phyloP scores from a whole-genome alignment of 495 filamentous ascomycete genomes.

The Hypoxylon rickii region DNA sequence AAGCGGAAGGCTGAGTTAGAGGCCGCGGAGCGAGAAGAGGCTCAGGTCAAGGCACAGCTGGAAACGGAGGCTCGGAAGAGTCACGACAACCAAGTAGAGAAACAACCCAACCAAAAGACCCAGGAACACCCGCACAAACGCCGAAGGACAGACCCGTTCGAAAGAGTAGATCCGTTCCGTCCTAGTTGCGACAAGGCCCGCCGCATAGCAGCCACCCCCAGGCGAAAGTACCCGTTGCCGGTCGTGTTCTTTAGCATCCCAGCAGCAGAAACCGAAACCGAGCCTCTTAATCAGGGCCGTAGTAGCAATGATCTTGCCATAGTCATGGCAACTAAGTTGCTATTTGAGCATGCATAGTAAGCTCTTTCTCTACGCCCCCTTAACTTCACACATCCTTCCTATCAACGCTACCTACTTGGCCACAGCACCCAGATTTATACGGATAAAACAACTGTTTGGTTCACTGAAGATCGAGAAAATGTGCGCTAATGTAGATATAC shows the following conservation, averaged over 20 bases:
- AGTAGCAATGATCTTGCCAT: constrained; percentile 9
- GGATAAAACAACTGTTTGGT: no score
- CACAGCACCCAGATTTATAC: no score
- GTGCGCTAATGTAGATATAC: no score
- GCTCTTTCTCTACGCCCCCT: neutral
- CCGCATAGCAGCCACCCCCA: neutral
- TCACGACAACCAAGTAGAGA: neutral
- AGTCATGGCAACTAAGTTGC: constrained; percentile 10
- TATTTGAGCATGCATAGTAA: constrained; percentile 20
- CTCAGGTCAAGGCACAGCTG: neutral
- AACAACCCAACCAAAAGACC: neutral
- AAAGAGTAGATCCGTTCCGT: constrained; percentile 18
- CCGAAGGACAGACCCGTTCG: neutral
- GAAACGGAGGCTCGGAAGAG: neutral
- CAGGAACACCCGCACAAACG: constrained; percentile 5
- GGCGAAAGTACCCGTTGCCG: neutral
- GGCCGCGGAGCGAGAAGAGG: neutral
- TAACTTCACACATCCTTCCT: no score
- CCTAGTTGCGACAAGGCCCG: constrained; percentile 1
- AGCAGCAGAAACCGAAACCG: neutral
- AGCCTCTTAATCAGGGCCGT: constrained; percentile 3
- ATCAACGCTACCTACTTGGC: no score
- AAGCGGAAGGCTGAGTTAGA: constrained; percentile 28
- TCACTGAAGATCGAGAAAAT: no score
- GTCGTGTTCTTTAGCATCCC: constrained; percentile 16